These are phyloP conservation scores for Cystobasidium sp. DNA, from an alignment of 1,284 basidiomycete species.

Conservation along the genomic window DNA sequence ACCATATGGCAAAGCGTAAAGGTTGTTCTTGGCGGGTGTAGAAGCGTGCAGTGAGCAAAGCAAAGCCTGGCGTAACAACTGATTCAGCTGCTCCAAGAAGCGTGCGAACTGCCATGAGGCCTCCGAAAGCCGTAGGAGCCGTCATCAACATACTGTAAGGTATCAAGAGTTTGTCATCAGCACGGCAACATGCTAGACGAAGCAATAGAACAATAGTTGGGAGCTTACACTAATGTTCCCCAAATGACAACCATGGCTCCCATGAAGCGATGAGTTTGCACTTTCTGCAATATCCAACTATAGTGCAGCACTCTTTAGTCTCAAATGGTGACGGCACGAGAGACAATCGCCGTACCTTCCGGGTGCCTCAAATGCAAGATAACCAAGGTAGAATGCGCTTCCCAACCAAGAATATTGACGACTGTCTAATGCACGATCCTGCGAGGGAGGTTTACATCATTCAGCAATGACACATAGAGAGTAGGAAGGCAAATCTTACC, in stretches of 20 bases:
- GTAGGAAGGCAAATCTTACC: background rate
- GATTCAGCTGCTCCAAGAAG: slow-evolving; percentile 56
- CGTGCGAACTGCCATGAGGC: slow-evolving; percentile 54
- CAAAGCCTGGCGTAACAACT: slow-evolving; percentile 57
- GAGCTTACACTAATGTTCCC: slow-evolving; percentile 50
- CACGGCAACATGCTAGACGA: background rate
- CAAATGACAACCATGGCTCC: slow-evolving; percentile 54
- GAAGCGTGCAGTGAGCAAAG: slow-evolving; percentile 55
- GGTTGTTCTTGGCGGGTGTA: slow-evolving; percentile 57
- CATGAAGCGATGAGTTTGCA: slow-evolving; percentile 52
- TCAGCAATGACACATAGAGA: background rate
- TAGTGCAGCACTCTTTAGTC: no score
- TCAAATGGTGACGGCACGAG: no score
- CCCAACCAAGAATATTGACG: slow-evolving; percentile 54
- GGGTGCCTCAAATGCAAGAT: slow-evolving; percentile 53
- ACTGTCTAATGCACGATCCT: slow-evolving; percentile 53
- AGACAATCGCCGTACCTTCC: slow-evolving; percentile 50
- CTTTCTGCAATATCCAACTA: slow-evolving; percentile 51
- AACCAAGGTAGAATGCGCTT: slow-evolving; percentile 55
- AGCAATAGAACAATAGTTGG: background rate
- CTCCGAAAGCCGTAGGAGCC: slow-evolving; percentile 53
- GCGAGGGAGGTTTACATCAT: slow-evolving; percentile 13
- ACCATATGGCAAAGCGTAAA: slow-evolving; percentile 52
- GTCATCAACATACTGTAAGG: slow-evolving; percentile 54
- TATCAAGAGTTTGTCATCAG: background rate